phyloP scores from a whole-genome alignment of 2,329 filamentous ascomycete species.

The Byssochlamys sp. region DNA sequence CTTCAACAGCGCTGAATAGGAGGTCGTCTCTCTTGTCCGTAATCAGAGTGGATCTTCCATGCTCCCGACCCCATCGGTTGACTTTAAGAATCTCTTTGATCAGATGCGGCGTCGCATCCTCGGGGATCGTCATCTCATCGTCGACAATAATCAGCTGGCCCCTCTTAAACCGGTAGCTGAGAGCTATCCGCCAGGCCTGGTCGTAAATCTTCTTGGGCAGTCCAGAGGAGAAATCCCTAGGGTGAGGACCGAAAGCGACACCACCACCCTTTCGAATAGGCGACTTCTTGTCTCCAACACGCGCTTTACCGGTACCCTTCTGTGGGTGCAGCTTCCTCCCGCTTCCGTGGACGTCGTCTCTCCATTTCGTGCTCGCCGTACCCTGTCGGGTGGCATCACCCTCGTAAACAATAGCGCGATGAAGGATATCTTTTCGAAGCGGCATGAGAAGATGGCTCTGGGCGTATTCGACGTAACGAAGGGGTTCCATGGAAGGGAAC shows the following conservation, averaged over 20 bases:
- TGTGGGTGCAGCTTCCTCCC: conserved; percentile 72
- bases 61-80: conserved; percentile 58
- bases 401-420: conserved; percentile 85
- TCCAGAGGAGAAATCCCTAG: conserved; percentile 76
- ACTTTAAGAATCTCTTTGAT: conserved; percentile 58
- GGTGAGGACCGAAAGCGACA: conserved; percentile 80
- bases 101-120: conserved; percentile 45
- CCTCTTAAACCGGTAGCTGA: conserved; percentile 79
- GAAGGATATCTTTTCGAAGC: conserved; percentile 79
- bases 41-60: conserved; percentile 67
- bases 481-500: conserved; percentile 82
- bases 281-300: conserved; percentile 69
- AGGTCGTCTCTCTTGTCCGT: conserved; percentile 52
- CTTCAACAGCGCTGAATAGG: conserved; percentile 58
- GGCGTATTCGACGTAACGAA: conserved; percentile 66
- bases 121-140: conserved; percentile 60
- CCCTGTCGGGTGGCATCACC: conserved; percentile 80
- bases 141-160: conserved; percentile 82
- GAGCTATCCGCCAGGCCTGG: conserved; percentile 83
- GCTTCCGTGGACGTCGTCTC: conserved; percentile 74
- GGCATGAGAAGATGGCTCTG: conserved; percentile 77
- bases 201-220: conserved; percentile 88
- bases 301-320: conserved; percentile 74
- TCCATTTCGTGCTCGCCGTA: conserved; percentile 72
- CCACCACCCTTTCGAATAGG: conserved; percentile 78